Percentiles rank a stretch among this genome's conserved stretches.
phyloP scores from a whole-genome alignment of 495 filamentous ascomycete genomes.

The Articulospora tetracladia region DNA sequence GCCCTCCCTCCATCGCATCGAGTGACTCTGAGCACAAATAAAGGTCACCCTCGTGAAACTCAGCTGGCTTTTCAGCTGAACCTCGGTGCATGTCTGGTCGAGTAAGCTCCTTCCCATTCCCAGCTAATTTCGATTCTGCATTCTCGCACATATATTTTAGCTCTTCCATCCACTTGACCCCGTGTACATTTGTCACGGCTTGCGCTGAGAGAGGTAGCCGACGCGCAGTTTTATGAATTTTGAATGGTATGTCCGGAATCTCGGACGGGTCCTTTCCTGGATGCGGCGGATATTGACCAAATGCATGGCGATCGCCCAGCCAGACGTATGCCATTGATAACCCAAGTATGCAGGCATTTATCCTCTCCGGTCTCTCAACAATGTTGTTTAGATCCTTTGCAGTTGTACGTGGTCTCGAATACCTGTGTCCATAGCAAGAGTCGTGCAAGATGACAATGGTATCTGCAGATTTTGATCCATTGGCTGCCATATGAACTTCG shows the following conservation, averaged over 20 bases:
- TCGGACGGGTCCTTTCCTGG: conserved; percentile 41
- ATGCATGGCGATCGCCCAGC: conserved; percentile 75
- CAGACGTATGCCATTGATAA: conserved; percentile 84
- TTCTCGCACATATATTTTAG: conserved; percentile 76
- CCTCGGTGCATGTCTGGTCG: conserved; percentile 52
- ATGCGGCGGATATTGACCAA: conserved; percentile 61
- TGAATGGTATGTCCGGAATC: conserved; percentile 68
- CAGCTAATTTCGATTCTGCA: conserved; percentile 68
- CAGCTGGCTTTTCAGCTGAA: conserved; percentile 35
- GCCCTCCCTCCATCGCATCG: conserved; percentile 80
- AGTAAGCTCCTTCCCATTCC: conserved; percentile 69
- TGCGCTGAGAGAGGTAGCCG: conserved; percentile 59
- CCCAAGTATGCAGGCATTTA: conserved; percentile 79
- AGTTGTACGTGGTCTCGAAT: conserved; percentile 67
- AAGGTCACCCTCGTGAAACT: conserved; percentile 78
- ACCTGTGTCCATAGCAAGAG: conserved; percentile 90
- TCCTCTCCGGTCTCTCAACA: conserved; percentile 88
- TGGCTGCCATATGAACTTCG: conserved; percentile 51
- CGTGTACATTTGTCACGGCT: conserved; percentile 79
- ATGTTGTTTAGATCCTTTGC: conserved; percentile 66
- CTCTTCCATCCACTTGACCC: conserved; percentile 86
- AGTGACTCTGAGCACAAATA: conserved; percentile 85
- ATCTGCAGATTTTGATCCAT: conserved; percentile 46
- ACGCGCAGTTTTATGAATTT: conserved; percentile 70
- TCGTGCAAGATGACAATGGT: conserved; percentile 86